Evolutionary conservation across 306 rosid species (phyloP), one percentile per base, ranked within the genome.

Genomic region (Styphnolobium japonicum): DNA sequence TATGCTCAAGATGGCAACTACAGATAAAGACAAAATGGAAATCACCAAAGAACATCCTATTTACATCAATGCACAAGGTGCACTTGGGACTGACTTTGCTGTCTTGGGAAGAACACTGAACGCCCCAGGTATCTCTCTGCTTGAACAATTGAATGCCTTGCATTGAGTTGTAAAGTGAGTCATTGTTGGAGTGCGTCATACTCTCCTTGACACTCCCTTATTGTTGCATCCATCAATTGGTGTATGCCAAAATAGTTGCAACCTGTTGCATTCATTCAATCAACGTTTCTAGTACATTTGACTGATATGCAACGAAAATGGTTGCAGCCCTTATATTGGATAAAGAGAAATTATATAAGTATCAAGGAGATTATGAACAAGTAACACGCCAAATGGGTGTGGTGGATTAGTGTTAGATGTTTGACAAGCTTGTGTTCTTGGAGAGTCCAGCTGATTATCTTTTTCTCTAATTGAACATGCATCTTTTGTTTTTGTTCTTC

Each of bases 61-160:
- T 6, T 90, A 88, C 84, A 81, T 90, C 49, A 88, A 83, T 22
- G 93, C 90, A 8, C 89, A 84, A 61, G 97, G 97, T 16, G 93
- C 93, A 37, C 88, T 92, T 79, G 93, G 90, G 82, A 87, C 93
- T 49, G 89, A 79, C 62, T 92, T 92, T 70, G 94, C 91, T 12
- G 65, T 84, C 72, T 67, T 87, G 82, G 97, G 93, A 72, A 90
- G 94, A 88, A 84, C 82, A 33, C 55, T 92, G 77, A 92, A 92
- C 65, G 67, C 90, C 69, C 97, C 94, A 80, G 92, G 94, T 89
- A 88, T 67, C 85, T 31, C 49, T 75, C 83, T 76, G 56, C 42
- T 27, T 48, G 31, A 63, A 49, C 55, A 14, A 52, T 21, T 12
- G 12, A 83, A 56, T 45, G 5, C 61, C 49, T 70, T 69, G 46